These are phyloP conservation scores for Musa schizocarpa DNA, from an alignment of 176 grass and related monocot genomes.

Conservation along the genomic window DNA sequence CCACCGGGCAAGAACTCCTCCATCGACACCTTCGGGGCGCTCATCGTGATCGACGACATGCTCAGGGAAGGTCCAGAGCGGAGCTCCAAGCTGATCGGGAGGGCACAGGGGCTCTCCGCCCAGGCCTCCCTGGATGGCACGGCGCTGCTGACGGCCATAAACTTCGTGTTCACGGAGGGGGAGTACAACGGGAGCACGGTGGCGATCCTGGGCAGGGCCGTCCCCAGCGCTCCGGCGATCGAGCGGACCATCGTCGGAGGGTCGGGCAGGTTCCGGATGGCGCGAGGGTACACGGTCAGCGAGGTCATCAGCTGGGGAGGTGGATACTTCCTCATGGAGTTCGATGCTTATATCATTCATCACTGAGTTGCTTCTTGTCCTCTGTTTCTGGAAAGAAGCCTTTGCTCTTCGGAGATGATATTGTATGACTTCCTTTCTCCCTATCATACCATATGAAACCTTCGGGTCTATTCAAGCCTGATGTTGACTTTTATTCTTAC, in stretches of 20 bases:
- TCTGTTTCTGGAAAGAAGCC: too few species aligned
- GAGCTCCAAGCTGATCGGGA: conserved; percentile 21
- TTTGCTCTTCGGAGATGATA: too few species aligned
- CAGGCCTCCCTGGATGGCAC: conserved; percentile 11
- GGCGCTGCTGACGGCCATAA: conserved; percentile 24
- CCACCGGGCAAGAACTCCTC: background rate
- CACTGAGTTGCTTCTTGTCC: background rate
- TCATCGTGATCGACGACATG: conserved; percentile 8
- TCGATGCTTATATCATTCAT: background rate
- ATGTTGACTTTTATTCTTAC: too few species aligned
- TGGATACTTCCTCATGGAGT: background rate
- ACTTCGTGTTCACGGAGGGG: conserved; percentile 15
- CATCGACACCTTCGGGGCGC: conserved; percentile 17
- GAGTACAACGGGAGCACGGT: conserved; percentile 35
- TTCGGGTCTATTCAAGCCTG: too few species aligned
- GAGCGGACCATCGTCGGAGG: conserved; percentile 39
- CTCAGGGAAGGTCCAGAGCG: conserved; percentile 27
- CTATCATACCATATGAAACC: too few species aligned
- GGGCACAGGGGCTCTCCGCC: conserved; percentile 31
- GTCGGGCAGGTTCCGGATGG: conserved; percentile 28
- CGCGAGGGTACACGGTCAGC: conserved; percentile 6
- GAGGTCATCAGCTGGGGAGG: background rate
- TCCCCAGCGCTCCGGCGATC: conserved; percentile 1
- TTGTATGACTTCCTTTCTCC: too few species aligned
- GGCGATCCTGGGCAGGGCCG: conserved; percentile 20